phyloP scores from a whole-genome alignment of 495 filamentous ascomycete genomes.

The Pyrenula aspistea region DNA sequence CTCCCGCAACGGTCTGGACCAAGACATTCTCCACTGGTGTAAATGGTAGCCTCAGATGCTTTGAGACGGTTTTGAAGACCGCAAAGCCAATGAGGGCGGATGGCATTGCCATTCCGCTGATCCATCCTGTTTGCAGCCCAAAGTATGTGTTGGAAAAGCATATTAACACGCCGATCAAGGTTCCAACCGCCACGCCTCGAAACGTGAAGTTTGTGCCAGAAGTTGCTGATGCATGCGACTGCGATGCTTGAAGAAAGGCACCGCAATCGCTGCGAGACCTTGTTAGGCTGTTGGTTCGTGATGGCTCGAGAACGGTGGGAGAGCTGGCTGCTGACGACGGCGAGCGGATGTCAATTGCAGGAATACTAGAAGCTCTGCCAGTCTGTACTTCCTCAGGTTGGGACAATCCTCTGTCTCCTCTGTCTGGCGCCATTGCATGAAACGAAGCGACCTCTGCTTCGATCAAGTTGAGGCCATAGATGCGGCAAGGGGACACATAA shows the following conservation, averaged over 20 bases:
- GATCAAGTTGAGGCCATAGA: too few relatives aligned
- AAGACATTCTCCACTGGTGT: constrained; percentile 94
- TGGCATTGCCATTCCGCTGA: constrained; percentile 80
- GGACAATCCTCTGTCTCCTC: constrained; percentile 19
- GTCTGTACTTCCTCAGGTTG: not conserved
- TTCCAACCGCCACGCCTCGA: constrained; percentile 67
- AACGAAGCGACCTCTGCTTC: too few relatives aligned
- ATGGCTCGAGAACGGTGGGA: constrained; percentile 2
- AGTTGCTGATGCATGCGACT: constrained; percentile 2
- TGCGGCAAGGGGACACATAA: too few relatives aligned
- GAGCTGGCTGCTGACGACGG: constrained; percentile 6
- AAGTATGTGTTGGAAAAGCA: constrained; percentile 98
- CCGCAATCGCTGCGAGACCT: constrained; percentile 1
- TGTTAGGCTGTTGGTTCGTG: constrained; percentile 1
- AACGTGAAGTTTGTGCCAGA: constrained; percentile 53
- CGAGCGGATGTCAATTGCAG: not conserved
- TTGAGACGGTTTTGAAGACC: constrained; percentile 71
- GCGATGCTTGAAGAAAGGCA: not conserved
- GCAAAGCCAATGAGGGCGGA: constrained; percentile 92
- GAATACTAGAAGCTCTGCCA: not conserved
- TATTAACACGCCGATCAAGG: constrained; percentile 77
- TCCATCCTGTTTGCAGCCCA: constrained; percentile 93
- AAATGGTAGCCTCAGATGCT: constrained; percentile 64
- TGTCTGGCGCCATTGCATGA: constrained; percentile 21
- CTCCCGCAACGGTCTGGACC: constrained; percentile 90